phyloP scores from a whole-genome alignment of 208 protist species.

The Jaenimonas drosophilae region DNA sequence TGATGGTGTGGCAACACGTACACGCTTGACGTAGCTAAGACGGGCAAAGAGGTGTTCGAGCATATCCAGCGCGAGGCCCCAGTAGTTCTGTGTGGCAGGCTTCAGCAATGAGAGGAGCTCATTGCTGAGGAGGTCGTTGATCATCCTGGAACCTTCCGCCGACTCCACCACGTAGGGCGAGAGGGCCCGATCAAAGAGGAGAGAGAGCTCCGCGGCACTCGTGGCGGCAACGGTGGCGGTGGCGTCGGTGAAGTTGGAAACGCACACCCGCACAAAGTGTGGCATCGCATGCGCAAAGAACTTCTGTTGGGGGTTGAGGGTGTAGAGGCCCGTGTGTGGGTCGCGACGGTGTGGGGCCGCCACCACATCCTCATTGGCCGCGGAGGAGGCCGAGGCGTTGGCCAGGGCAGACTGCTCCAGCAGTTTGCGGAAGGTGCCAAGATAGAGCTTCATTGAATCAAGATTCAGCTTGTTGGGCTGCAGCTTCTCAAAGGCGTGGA shows the following conservation, averaged over 20 bases:
- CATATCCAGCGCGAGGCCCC: constrained; percentile 51
- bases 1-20: constrained; percentile 18
- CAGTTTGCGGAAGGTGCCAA: constrained; percentile 72
- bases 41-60: constrained; percentile 48
- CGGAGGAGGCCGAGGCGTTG: constrained; percentile 1
- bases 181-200: constrained; percentile 47
- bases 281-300: constrained; percentile 48
- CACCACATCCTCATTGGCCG: constrained; percentile 6
- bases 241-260: constrained; percentile 54
- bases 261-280: constrained; percentile 44
- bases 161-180: constrained; percentile 81
- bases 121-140: constrained; percentile 53
- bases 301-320: constrained; percentile 19
- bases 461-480: constrained; percentile 68
- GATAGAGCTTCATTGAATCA: constrained; percentile 55
- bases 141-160: constrained; percentile 42
- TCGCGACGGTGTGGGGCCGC: constrained; percentile 11
- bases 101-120: constrained; percentile 67
- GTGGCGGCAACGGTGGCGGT: constrained; percentile 29
- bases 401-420: constrained; percentile 53
- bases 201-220: constrained; percentile 36
- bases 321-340: constrained; percentile 25
- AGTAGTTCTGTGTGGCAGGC: constrained; percentile 63
- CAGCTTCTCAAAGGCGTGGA: constrained; percentile 33
- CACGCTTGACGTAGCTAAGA: constrained; percentile 72